A percentile compares a stretch with the other conserved stretches of the same genome.
These are phyloP conservation scores for Oxytropis ochrocephala DNA, from an alignment of 306 rosid genomes.

Conservation along the genomic window DNA sequence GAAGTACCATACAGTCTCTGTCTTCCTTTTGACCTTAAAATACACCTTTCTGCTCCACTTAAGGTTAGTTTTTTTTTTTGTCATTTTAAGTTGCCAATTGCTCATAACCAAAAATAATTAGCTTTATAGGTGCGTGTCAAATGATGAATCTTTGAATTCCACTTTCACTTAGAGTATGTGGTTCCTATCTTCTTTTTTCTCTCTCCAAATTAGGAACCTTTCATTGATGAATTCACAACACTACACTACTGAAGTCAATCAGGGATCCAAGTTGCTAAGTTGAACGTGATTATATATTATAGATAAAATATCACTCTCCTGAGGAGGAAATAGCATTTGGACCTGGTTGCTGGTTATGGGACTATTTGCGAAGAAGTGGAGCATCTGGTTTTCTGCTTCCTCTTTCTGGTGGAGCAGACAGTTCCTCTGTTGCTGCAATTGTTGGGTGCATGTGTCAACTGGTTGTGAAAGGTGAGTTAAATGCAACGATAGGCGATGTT, in stretches of 20 bases:
- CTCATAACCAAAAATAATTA: too few species aligned
- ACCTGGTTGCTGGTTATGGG: constrained; percentile 99
- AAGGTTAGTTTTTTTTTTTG: constrained; percentile 50
- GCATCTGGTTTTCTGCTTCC: constrained; percentile 99
- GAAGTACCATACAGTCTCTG: constrained; percentile 59
- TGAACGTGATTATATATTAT: constrained; percentile 22
- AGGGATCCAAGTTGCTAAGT: constrained; percentile 17
- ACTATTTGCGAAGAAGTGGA: constrained; percentile 93
- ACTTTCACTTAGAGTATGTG: background rate
- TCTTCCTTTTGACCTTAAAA: constrained; percentile 64
- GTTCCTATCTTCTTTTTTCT: background rate
- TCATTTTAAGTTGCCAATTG: too few species aligned
- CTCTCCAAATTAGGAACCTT: background rate
- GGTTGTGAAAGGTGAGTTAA: constrained; percentile 70
- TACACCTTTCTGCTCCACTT: constrained; percentile 60
- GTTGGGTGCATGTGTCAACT: constrained; percentile 99
- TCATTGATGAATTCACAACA: background rate
- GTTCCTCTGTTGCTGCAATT: constrained; percentile 93
- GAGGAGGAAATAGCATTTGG: constrained; percentile 99
- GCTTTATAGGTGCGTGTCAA: background rate
- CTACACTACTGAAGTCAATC: background rate
- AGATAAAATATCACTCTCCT: constrained; percentile 84
- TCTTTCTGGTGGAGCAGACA: constrained; percentile 98
- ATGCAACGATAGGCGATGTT: background rate
- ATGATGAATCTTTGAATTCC: constrained; percentile 3